A percentile compares a stretch with the other conserved stretches of the same genome.
Conservation (phyloP, 1,139 yeast species). For the Nakaseomyces sp. region DNA sequence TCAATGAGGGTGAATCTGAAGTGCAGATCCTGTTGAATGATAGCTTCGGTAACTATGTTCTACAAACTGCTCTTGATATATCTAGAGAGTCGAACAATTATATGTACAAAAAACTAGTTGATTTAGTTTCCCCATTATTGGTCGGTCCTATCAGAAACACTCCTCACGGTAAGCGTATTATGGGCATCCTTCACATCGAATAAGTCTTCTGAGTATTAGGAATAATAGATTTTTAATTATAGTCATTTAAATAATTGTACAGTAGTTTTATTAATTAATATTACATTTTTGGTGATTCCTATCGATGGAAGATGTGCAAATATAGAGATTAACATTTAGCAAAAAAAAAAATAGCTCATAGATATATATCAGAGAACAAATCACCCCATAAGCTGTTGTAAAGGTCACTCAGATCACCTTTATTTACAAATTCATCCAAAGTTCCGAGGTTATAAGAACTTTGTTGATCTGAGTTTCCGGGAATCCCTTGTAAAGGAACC, state of each 20-base stretch:
- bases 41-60: conserved; percentile 74
- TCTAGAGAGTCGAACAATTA: conserved; percentile 41
- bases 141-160: conserved; percentile 54
- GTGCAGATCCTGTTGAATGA: conserved; percentile 47
- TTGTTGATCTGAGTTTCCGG: background rate
- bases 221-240: background rate
- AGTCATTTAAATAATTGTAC: conserved; percentile 1
- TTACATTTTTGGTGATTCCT: background rate
- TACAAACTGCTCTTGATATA: conserved; percentile 74
- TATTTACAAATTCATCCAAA: conserved; percentile 27
- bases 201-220: background rate
- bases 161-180: conserved; percentile 88
- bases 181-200: conserved; percentile 30
- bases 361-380: conserved; percentile 15
- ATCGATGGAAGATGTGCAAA: background rate
- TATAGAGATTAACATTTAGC: background rate
- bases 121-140: conserved; percentile 52
- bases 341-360: background rate
- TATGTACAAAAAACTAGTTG: conserved; percentile 44
- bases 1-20: conserved; percentile 35
- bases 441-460: conserved; percentile 25
- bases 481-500: background rate
- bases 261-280: background rate
- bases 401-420: conserved; percentile 25
- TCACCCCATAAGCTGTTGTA: conserved; percentile 28